Base-by-base conservation (phyloP, 2,329 filamentous ascomycete genomes). In the Rhexocercosporidium sp. region DNA sequence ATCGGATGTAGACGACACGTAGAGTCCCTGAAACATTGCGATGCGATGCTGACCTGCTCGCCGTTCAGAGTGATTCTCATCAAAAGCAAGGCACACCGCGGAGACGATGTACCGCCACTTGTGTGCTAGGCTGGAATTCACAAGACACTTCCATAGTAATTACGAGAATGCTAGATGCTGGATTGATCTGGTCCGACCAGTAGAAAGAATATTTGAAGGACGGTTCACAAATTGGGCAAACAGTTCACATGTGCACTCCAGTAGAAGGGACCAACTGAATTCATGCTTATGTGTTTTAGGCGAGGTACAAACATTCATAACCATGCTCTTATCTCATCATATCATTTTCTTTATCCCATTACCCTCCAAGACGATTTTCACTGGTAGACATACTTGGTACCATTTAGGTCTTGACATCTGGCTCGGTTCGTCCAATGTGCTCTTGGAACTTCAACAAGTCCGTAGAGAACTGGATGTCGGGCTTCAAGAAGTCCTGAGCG, bases 401-500 rank as follows among this genome's bases (percentile, higher is more conserved):
- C 12, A 62, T 51, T 82, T 90, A 98, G 68, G 95, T 99, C 90
- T 94, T 97, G 76, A 99, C 96, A 82, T 97, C 93, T 41, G 96
- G 96, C 84, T 97, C 92, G 75, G 93, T 93, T 69, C 94, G 90
- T 78, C 94, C 94, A 75, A 98, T 89, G 78, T 91, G 94, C 84
- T 97, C 92, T 85, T 97, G 92, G 81, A 99, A 91, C 85, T 95
- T 94, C 78, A 99, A 85, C 67, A 99, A 84, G 64, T 90, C 88
- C 2, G 93, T 92, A 25, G 95, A 93, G 74, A 97, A 88, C 78
- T 90, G 87, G 76, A 99, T 93, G 78, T 96, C 93, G 66, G 93
- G 92, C 84, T 92, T 91, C 75, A 99, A 86, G 84, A 97, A 99
- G 66, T 95, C 94, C 82, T 99, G 96, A 16, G 94, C 94, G 79